Percentiles rank a stretch among this genome's conserved stretches.
Conservation (phyloP, 2,329 filamentous ascomycete species). For the Xylogone sp. region DNA sequence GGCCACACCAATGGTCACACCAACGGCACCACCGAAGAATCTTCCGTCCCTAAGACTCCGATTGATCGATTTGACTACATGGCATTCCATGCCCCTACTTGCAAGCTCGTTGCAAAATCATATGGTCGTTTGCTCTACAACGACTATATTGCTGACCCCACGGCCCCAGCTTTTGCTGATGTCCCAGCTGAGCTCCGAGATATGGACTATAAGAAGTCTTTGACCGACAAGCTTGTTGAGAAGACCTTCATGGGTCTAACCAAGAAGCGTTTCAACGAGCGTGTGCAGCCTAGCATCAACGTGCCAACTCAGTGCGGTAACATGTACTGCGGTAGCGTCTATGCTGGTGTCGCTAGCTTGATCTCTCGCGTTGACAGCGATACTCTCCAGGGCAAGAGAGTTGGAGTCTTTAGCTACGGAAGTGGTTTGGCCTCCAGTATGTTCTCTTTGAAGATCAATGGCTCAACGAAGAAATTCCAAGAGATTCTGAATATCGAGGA, state of each 20-base stretch:
- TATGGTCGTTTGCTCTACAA: constrained; percentile 83
- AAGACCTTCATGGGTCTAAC: constrained; percentile 82
- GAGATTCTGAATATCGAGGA: constrained; percentile 67
- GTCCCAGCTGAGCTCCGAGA: constrained; percentile 73
- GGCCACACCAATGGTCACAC: constrained; percentile 51
- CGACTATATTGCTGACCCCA: constrained; percentile 72
- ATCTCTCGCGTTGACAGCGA: constrained; percentile 55
- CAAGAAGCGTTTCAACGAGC: constrained; percentile 81
- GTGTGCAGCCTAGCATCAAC: constrained; percentile 69
- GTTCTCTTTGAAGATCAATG: constrained; percentile 69
- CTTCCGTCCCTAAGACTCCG: constrained; percentile 49
- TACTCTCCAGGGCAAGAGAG: constrained; percentile 47
- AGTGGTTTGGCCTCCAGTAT: constrained; percentile 67
- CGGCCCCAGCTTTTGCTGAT: constrained; percentile 65
- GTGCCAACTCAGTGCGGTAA: constrained; percentile 72
- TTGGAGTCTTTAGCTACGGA: constrained; percentile 64
- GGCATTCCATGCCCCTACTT: constrained; percentile 78
- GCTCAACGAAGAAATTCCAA: constrained; percentile 64
- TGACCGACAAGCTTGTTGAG: constrained; percentile 78
- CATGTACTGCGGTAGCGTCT: constrained; percentile 61
- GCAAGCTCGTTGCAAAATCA: constrained; percentile 84
- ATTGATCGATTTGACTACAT: constrained; percentile 83
- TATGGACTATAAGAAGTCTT: constrained; percentile 73
- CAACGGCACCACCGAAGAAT: constrained; percentile 36
- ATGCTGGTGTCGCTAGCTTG: constrained; percentile 50